phyloP scores from a whole-genome alignment of 352 stramenopile species.

The Phytophthora tubulina region DNA sequence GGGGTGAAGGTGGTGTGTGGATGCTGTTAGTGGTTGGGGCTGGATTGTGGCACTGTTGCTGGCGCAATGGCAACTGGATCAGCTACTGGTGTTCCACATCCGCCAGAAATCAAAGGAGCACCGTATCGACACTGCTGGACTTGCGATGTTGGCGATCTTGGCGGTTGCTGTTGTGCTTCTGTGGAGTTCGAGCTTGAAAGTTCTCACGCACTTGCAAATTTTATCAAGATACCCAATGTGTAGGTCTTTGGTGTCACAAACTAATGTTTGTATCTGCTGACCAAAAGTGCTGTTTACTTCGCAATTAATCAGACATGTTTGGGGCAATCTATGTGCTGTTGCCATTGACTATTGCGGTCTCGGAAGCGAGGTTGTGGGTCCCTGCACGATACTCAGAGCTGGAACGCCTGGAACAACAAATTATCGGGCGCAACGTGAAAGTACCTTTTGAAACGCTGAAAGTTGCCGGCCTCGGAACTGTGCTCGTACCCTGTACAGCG shows the following conservation, averaged over 20 bases:
- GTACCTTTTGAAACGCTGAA: conserved; percentile 60
- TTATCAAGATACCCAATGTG: conserved; percentile 41
- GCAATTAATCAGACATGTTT: conserved; percentile 35
- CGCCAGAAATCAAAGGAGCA: conserved; percentile 38
- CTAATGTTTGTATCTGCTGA: neutral
- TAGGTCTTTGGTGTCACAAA: conserved; percentile 19
- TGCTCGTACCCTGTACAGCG: conserved; percentile 61
- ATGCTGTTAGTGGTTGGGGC: conserved; percentile 17
- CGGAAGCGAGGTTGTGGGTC: conserved; percentile 57
- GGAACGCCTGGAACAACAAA: conserved; percentile 55
- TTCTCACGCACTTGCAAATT: conserved; percentile 47
- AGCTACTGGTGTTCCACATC: conserved; percentile 50
- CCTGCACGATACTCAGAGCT: conserved; percentile 59
- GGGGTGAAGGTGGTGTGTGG: neutral
- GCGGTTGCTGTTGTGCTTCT: neutral
- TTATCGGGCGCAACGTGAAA: conserved; percentile 55
- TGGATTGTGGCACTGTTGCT: conserved; percentile 50
- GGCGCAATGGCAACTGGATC: conserved; percentile 57
- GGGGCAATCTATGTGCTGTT: conserved; percentile 44
- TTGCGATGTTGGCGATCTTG: conserved; percentile 12
- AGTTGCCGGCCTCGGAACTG: conserved; percentile 67
- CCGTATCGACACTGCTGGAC: conserved; percentile 30
- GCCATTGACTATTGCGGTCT: conserved; percentile 45
- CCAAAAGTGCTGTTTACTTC: neutral
- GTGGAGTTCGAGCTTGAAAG: conserved; percentile 17